phyloP scores from a whole-genome alignment of 768 basidiomycete genomes.

The Rhodotorula sphaerocarpa region DNA sequence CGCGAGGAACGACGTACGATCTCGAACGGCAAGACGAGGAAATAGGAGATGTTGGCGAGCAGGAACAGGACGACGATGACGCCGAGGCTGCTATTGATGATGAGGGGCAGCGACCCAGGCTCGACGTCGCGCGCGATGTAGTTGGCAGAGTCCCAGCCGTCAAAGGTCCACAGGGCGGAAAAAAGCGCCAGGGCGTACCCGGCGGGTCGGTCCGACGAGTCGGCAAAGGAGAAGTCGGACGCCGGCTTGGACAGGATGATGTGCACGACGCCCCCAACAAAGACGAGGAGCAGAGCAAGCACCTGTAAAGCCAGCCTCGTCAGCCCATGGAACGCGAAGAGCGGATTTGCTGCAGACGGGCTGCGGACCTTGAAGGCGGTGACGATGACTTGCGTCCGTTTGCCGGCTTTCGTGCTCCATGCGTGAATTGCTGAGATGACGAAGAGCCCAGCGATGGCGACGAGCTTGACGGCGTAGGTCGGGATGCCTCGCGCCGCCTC shows the following conservation, averaged over 20 bases:
- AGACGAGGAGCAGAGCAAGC: slow-evolving; percentile 51
- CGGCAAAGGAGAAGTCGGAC: slow-evolving; percentile 62
- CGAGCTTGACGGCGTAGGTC: slow-evolving; percentile 82
- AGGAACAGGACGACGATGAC: slow-evolving; percentile 54
- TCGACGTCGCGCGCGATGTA: slow-evolving; percentile 25
- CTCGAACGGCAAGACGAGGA: slow-evolving; percentile 66
- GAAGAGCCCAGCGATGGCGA: slow-evolving; percentile 64
- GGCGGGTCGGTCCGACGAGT: slow-evolving; percentile 68
- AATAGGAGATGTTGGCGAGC: slow-evolving; percentile 78
- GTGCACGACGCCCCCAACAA: slow-evolving; percentile 68
- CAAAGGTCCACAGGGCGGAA: slow-evolving; percentile 85
- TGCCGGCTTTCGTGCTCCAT: slow-evolving; percentile 65
- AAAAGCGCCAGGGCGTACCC: slow-evolving; percentile 88
- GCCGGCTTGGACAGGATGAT: slow-evolving; percentile 60
- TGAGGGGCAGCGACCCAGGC: slow-evolving; percentile 19
- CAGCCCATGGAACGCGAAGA: too few relatives aligned
- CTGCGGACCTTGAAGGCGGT: slow-evolving; percentile 67
- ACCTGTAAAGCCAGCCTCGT: too few relatives aligned
- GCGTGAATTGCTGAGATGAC: slow-evolving; percentile 70
- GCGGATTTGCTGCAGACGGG: too few relatives aligned
- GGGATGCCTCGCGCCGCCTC: slow-evolving; percentile 57
- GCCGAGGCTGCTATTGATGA: slow-evolving; percentile 26
- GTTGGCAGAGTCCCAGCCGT: slow-evolving; percentile 75
- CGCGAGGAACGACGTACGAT: slow-evolving; percentile 20
- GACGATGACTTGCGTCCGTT: slow-evolving; percentile 74